These are phyloP conservation scores for Corynascus novoguineensis DNA, from an alignment of 495 filamentous ascomycete genomes.

Conservation along the genomic window DNA sequence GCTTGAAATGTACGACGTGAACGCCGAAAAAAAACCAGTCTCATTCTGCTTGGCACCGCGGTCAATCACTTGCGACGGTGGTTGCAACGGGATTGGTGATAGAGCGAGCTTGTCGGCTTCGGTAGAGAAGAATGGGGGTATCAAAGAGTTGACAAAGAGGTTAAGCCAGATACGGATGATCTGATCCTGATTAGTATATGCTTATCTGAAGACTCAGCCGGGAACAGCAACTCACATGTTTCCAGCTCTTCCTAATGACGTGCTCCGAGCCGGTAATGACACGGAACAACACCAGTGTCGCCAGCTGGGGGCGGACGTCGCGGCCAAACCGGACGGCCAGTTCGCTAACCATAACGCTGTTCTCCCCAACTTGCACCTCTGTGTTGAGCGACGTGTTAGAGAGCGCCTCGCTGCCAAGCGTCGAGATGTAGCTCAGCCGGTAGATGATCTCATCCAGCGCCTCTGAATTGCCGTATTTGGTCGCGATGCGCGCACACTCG, in stretches of 20 bases:
- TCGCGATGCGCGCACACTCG: conserved; percentile 91
- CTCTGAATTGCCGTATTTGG: conserved; percentile 76
- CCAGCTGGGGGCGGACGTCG: conserved; percentile 88
- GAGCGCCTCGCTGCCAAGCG: conserved; percentile 64
- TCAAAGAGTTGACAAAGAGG: conserved; percentile 90
- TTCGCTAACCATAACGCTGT: conserved; percentile 98
- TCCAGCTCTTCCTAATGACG: conserved; percentile 74
- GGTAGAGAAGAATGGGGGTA: conserved; percentile 75
- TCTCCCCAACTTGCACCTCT: conserved; percentile 85
- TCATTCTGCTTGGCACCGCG: conserved; percentile 71
- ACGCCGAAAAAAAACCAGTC: conserved; percentile 80
- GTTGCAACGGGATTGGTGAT: conserved; percentile 80
- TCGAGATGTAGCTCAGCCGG: conserved; percentile 84
- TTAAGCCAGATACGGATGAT: conserved; percentile 89
- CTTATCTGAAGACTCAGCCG: background rate
- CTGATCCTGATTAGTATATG: conserved; percentile 41
- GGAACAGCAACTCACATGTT: conserved; percentile 53
- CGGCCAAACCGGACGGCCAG: conserved; percentile 93
- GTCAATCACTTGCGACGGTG: conserved; percentile 89
- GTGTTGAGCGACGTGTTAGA: conserved; percentile 89
- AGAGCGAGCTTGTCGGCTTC: conserved; percentile 67
- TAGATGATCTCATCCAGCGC: conserved; percentile 87
- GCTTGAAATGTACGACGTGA: conserved; percentile 95
- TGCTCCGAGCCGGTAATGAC: conserved; percentile 79
- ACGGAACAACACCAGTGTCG: conserved; percentile 87